Evolutionary conservation across 2,329 filamentous ascomycete species (phyloP).

Genomic region (Neobulgaria alba): DNA sequence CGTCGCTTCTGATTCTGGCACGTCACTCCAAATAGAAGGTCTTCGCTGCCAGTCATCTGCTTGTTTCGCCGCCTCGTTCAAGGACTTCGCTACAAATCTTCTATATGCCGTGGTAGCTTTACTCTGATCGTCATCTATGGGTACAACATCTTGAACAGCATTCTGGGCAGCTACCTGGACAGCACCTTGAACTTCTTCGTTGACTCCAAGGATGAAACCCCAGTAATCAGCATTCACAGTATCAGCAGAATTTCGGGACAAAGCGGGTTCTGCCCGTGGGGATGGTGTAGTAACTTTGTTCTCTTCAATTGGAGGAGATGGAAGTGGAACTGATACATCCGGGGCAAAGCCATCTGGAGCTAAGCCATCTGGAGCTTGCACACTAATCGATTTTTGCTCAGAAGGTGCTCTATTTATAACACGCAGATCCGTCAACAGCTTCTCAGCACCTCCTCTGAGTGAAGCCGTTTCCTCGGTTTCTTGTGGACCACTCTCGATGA

Average conservation of each 20-base stretch:
- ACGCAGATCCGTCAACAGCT: too few species aligned
- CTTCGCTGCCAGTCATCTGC: slow-evolving; percentile 21
- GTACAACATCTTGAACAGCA: slow-evolving; percentile 19
- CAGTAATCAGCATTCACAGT: slow-evolving; percentile 21
- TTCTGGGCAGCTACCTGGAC: slow-evolving; percentile 23
- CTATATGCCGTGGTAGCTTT: slow-evolving; percentile 20
- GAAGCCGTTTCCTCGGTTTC: slow-evolving; percentile 7
- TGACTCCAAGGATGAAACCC: slow-evolving; percentile 23
- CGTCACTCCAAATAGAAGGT: slow-evolving; percentile 15
- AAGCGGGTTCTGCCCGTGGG: too few species aligned
- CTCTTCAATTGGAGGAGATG: too few species aligned
- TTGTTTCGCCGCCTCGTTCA: slow-evolving; percentile 16
- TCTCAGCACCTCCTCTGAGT: too few species aligned
- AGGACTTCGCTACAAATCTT: slow-evolving; percentile 18
- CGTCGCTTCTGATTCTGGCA: slow-evolving; percentile 6
- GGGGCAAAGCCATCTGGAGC: too few species aligned
- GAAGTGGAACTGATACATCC: too few species aligned
- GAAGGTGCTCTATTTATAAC: too few species aligned
- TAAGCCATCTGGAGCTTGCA: too few species aligned
- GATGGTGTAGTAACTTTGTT: too few species aligned
- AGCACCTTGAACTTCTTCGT: slow-evolving; percentile 22
- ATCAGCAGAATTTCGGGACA: slow-evolving; percentile 3
- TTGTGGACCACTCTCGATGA: too few species aligned
- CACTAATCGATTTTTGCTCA: too few species aligned
- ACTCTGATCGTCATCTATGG: slow-evolving; percentile 12